Conservation (phyloP, 2,329 filamentous ascomycete species). For the Tolypocladium paradoxum region DNA sequence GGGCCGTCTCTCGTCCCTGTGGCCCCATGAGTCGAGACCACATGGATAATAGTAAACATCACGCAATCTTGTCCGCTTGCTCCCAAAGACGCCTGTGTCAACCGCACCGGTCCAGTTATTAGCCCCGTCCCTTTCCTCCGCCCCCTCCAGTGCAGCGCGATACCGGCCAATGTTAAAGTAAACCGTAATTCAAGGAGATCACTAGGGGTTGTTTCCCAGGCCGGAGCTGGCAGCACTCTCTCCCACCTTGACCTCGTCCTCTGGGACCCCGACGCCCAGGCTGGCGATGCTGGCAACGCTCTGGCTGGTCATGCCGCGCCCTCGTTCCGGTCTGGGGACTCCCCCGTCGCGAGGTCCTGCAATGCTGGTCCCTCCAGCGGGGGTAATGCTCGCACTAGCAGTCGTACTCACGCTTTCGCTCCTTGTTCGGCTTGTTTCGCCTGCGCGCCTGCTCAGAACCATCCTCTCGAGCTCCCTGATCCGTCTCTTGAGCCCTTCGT, state of each 20-base stretch:
- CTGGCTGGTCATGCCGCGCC: conserved; percentile 29
- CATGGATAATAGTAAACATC: background rate
- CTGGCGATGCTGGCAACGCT: conserved; percentile 37
- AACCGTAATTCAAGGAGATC: background rate
- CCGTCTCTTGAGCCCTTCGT: conserved; percentile 48
- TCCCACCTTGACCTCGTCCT: conserved; percentile 49
- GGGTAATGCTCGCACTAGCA: conserved; percentile 33
- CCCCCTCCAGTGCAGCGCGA: background rate
- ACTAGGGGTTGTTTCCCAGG: conserved; percentile 9
- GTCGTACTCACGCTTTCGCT: conserved; percentile 45
- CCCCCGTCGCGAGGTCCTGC: conserved; percentile 32
- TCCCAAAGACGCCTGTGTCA: background rate
- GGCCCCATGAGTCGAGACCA: background rate
- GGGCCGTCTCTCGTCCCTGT: background rate
- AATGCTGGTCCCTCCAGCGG: conserved; percentile 29
- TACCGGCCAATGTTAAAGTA: background rate
- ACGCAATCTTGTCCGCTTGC: background rate
- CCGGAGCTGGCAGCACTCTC: conserved; percentile 47
- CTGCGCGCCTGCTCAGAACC: conserved; percentile 36
- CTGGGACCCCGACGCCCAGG: conserved; percentile 42
- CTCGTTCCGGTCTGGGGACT: conserved; percentile 24
- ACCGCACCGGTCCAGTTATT: background rate
- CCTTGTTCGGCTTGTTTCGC: conserved; percentile 33
- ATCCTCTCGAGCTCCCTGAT: conserved; percentile 51
- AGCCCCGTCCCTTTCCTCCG: too few relatives aligned